Percentiles rank a stretch among this genome's conserved stretches.
Evolutionary conservation across 352 stramenopile species (phyloP).

Genomic region (Phytophthora idaei): DNA sequence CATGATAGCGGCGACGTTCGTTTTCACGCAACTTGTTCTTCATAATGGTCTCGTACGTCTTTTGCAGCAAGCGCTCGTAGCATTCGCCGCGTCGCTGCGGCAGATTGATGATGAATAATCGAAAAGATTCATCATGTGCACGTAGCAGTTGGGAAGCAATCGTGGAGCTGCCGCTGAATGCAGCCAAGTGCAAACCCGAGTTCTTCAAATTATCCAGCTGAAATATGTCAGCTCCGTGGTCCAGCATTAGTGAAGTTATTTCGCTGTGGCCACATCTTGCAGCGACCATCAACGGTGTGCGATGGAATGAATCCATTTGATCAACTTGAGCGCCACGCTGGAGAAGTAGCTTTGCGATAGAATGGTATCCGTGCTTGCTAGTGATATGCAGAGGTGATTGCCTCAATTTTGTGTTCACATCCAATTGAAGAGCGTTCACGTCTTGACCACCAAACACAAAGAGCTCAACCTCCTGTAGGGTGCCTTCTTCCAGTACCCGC

Average conservation of each 20-base stretch:
- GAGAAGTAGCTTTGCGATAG: slow-evolving; percentile 57
- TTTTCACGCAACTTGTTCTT: slow-evolving; percentile 66
- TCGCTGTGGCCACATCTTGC: slow-evolving; percentile 60
- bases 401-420: slow-evolving; percentile 40
- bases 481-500: slow-evolving; percentile 49
- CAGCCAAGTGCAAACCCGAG: slow-evolving; percentile 70
- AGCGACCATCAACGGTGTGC: slow-evolving; percentile 65
- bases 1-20: slow-evolving; percentile 66
- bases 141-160: slow-evolving; percentile 51
- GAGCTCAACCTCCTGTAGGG: slow-evolving; percentile 55
- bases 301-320: slow-evolving; percentile 55
- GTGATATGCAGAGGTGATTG: slow-evolving; percentile 63
- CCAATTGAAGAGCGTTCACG: slow-evolving; percentile 46
- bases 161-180: slow-evolving; percentile 50
- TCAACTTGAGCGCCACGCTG: slow-evolving; percentile 50
- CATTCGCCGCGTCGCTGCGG: slow-evolving; percentile 35
- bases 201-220: slow-evolving; percentile 67
- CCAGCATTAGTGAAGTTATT: slow-evolving; percentile 51
- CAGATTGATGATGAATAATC: slow-evolving; percentile 49
- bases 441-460: slow-evolving; percentile 75
- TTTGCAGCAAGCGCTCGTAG: slow-evolving; percentile 46
- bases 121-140: slow-evolving; percentile 52
- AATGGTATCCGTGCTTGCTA: slow-evolving; percentile 47
- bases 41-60: slow-evolving; percentile 56
- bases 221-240: slow-evolving; percentile 51